Evolutionary conservation across 345 rosid species (phyloP).

Genomic region (Gossypium rotundifolium): DNA sequence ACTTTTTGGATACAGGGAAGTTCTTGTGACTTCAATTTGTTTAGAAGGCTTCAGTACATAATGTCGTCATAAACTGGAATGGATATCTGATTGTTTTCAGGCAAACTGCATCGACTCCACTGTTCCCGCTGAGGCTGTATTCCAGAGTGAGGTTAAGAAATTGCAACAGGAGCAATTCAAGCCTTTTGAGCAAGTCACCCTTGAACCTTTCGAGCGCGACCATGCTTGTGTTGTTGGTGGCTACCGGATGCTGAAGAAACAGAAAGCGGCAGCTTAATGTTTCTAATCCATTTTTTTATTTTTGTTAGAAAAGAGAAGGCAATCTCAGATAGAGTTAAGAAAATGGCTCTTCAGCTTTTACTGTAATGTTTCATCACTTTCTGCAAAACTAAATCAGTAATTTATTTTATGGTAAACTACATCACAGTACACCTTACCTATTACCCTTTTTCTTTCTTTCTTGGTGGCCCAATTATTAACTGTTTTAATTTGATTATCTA

Average conservation of each 20-base stretch:
- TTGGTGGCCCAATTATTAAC: too few species aligned
- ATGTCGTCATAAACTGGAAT: not conserved
- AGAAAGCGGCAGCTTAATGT: conserved; percentile 31
- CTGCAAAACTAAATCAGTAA: not conserved
- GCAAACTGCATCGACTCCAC: conserved; percentile 95
- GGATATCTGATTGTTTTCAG: conserved; percentile 25
- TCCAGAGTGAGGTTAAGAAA: conserved; percentile 82
- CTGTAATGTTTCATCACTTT: not conserved
- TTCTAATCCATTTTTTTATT: not conserved
- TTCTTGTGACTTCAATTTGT: not conserved
- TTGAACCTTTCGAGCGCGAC: conserved; percentile 93
- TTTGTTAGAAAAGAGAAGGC: not conserved
- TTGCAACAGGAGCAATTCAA: conserved; percentile 78
- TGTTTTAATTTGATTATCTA: too few species aligned
- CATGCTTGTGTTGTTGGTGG: conserved; percentile 93
- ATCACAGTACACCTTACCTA: too few species aligned
- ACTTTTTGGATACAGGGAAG: not conserved
- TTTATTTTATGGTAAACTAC: too few species aligned
- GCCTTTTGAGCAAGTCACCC: conserved; percentile 84
- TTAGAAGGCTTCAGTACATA: too few species aligned
- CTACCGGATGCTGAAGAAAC: conserved; percentile 84
- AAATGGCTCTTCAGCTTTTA: not conserved
- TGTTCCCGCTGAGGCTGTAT: conserved; percentile 77
- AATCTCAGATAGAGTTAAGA: not conserved
- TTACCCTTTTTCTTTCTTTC: too few species aligned